Conservation (phyloP, 345 rosid genomes). For the Eucalyptus victrix region DNA sequence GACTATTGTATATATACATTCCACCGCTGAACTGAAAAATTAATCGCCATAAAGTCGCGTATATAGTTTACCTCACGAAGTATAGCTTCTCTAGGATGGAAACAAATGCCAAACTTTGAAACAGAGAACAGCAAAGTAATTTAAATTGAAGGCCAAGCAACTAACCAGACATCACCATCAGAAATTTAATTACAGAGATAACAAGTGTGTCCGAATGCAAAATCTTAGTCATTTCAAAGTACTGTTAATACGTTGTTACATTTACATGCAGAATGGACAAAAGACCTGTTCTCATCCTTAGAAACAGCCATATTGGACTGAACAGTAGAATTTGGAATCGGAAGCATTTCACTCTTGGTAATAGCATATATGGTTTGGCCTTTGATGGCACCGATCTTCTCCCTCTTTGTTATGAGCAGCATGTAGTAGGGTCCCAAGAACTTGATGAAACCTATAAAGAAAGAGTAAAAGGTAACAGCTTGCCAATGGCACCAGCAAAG, state of each 20-base stretch:
- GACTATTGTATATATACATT: background rate
- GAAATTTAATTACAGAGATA: background rate
- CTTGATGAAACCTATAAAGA: constrained; percentile 63
- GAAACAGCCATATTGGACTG: constrained; percentile 74
- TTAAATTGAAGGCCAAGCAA: constrained; percentile 1
- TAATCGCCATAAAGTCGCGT: background rate
- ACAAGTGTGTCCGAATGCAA: constrained; percentile 1
- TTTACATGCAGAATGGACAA: constrained; percentile 81
- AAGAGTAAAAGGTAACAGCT: background rate
- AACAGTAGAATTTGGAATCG: constrained; percentile 56
- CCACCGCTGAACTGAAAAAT: background rate
- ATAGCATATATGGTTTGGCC: constrained; percentile 72
- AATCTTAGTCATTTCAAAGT: background rate
- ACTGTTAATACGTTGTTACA: constrained; percentile 15
- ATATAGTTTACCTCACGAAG: background rate
- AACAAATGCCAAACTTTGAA: background rate
- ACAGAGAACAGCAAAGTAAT: background rate
- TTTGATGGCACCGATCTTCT: constrained; percentile 76
- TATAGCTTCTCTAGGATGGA: background rate
- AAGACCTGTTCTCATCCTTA: constrained; percentile 98
- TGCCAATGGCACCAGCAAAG: background rate
- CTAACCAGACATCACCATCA: background rate
- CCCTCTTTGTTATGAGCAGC: constrained; percentile 80
- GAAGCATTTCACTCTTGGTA: constrained; percentile 58
- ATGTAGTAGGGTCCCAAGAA: constrained; percentile 95